Evolutionary conservation across 352 stramenopile genomes (phyloP).

Genomic region (Phytophthora hybrid): DNA sequence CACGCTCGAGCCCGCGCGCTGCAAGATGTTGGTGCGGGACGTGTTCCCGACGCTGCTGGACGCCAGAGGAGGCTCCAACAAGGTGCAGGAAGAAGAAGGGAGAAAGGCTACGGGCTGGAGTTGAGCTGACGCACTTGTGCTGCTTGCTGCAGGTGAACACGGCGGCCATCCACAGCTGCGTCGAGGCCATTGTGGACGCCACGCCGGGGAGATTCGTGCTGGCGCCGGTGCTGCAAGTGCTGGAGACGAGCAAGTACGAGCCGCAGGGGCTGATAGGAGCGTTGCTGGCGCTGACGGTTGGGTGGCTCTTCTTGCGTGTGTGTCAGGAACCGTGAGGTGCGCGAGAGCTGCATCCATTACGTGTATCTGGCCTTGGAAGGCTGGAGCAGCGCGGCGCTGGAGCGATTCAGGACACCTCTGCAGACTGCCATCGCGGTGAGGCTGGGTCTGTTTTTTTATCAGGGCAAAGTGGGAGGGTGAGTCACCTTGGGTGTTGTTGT

Average conservation of each 20-base stretch:
- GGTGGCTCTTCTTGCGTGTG: background rate
- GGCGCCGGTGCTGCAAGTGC: slow-evolving; percentile 49
- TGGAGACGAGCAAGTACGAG: slow-evolving; percentile 63
- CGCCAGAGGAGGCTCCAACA: slow-evolving; percentile 60
- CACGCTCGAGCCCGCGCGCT: slow-evolving; percentile 45
- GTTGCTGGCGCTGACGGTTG: slow-evolving; percentile 3
- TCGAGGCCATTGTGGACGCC: slow-evolving; percentile 54
- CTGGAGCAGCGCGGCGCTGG: slow-evolving; percentile 51
- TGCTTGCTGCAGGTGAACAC: slow-evolving; percentile 47
- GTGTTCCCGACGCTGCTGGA: slow-evolving; percentile 71
- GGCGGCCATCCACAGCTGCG: slow-evolving; percentile 58
- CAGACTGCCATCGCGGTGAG: slow-evolving; percentile 50
- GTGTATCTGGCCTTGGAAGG: slow-evolving; percentile 47
- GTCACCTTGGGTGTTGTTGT: background rate
- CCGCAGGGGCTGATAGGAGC: background rate
- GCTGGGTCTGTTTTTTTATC: background rate
- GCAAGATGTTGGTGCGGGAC: slow-evolving; percentile 67
- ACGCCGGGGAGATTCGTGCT: slow-evolving; percentile 62
- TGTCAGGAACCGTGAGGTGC: slow-evolving; percentile 63
- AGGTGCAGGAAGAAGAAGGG: slow-evolving; percentile 33
- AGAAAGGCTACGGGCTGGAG: too few species aligned
- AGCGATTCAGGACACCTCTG: slow-evolving; percentile 53
- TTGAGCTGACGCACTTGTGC: too few species aligned
- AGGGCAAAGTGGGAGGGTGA: background rate
- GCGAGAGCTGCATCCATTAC: slow-evolving; percentile 72